Evolutionary conservation across 148 eudicot species (phyloP).

Genomic region (Amaranthus palmeri): DNA sequence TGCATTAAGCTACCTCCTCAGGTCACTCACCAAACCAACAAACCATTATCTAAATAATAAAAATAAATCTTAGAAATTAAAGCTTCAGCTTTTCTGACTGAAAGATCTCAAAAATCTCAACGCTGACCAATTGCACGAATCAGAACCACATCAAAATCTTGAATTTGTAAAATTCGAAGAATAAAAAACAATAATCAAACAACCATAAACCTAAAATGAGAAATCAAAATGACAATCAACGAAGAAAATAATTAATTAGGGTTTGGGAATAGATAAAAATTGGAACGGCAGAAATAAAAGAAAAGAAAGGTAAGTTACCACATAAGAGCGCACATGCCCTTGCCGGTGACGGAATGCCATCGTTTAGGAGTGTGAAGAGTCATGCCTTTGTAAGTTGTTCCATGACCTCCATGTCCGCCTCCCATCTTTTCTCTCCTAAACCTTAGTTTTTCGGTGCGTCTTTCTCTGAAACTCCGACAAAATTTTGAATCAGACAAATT

Average conservation of each 20-base stretch:
- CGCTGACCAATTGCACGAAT: not conserved
- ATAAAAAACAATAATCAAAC: not conserved
- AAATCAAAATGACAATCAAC: not conserved
- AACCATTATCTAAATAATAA: not conserved
- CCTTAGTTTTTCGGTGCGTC: slow-evolving; percentile 4
- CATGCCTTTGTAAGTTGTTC: slow-evolving; percentile 61
- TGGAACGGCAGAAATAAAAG: not conserved
- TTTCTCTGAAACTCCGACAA: not conserved
- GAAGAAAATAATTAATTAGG: not conserved
- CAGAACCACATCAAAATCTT: not conserved
- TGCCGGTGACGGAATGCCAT: slow-evolving; percentile 75
- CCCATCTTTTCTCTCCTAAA: slow-evolving; percentile 33
- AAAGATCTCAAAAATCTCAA: not conserved
- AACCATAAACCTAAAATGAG: not conserved
- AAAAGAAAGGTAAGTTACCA: slow-evolving; percentile 33
- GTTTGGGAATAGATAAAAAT: not conserved
- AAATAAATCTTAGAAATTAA: not conserved
- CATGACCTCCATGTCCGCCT: slow-evolving; percentile 52
- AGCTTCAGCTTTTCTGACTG: not conserved
- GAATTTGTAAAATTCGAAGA: not conserved
- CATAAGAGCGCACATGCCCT: slow-evolving; percentile 84
- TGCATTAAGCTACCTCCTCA: not conserved
- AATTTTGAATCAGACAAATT: not conserved
- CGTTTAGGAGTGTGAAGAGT: slow-evolving; percentile 72
- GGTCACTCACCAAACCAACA: not conserved